phyloP scores from a whole-genome alignment of 805 yeast genomes.

The Kluyveromyces siamensis region DNA sequence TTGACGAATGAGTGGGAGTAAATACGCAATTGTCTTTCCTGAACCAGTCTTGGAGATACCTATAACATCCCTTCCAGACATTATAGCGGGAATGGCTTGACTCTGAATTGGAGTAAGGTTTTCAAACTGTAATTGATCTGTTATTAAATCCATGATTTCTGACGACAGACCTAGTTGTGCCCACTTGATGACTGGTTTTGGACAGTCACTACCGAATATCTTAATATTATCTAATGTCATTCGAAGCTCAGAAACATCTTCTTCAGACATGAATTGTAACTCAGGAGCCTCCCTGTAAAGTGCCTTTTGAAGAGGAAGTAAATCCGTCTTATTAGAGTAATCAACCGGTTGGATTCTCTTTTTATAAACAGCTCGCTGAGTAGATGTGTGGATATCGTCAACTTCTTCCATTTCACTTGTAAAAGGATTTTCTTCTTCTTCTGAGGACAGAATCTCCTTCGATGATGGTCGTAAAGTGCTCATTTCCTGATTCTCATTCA shows the following conservation, averaged over 20 bases:
- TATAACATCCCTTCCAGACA: constrained; percentile 83
- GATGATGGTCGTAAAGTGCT: constrained; percentile 4
- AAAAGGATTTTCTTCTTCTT: constrained; percentile 19
- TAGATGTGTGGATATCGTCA: constrained; percentile 20
- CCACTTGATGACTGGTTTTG: constrained; percentile 69
- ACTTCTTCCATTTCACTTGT: constrained; percentile 26
- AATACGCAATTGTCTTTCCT: constrained; percentile 86
- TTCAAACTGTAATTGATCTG: constrained; percentile 40
- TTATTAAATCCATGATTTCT: constrained; percentile 43
- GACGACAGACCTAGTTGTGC: constrained; percentile 71
- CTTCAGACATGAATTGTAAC: constrained; percentile 36
- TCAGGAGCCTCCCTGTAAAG: constrained; percentile 60
- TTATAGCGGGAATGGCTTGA: constrained; percentile 82
- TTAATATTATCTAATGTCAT: constrained; percentile 53
- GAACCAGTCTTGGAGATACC: constrained; percentile 97
- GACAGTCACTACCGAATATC: constrained; percentile 48
- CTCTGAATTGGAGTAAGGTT: constrained; percentile 83
- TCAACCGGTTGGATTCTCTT: background rate
- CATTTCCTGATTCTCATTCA: constrained; percentile 8
- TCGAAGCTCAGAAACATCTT: constrained; percentile 50
- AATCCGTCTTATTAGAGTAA: constrained; percentile 23
- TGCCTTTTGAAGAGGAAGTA: constrained; percentile 47
- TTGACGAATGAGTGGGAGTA: constrained; percentile 78
- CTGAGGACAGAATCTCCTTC: constrained; percentile 15
- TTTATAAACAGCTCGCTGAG: background rate